Evolutionary conservation across 202 grass and related monocot genomes (phyloP), one percentile per base, ranked within the genome.

Genomic region (Panicum hallii): DNA sequence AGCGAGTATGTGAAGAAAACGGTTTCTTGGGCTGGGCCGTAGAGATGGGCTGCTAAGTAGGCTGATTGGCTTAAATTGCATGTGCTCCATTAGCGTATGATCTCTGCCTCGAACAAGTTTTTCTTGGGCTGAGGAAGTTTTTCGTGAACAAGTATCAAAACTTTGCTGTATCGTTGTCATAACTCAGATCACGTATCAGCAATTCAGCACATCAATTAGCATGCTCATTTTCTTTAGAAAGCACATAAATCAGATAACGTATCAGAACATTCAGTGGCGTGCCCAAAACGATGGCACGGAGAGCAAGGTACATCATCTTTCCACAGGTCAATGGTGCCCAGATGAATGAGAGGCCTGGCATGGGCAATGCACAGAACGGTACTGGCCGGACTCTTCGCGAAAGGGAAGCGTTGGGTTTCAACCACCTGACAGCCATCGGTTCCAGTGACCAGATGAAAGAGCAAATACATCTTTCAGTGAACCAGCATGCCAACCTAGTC

Each of bases 401-500:
- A n/a, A 52, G 7, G 5, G 11, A 38, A 4, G 17, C n/a, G 53
- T 56, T 56, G 6, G 61, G 46, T 74, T 60, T 7, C 75, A 72
- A 15, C 45, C 44, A 22, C 41, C 28, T 26, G 17, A 67, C 57
- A 26, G 1, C n/a, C 58, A 70, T 42, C 54, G 1, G 54, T 45
- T 74, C 30, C 11, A 60, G 74, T 45, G n/a, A 45, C 40, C 54
- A 61, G 20, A 46, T 17, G 38, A 69, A 43, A 22, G 53, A 56
- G 19, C 36, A 36, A 71, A 56, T 15, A 38, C 36, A 38, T 63
- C 44, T 53, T 76, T 52, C 22, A 5, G 9, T 45, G 32, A 32
- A 74, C 34, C 60, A 81, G 47, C 16, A 48, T n/a, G 26, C 14
- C 41, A 61, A 16, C 79, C 67, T 86, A 86, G 16, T 86, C 75